A percentile compares a stretch with the other conserved stretches of the same genome.
Conservation (phyloP, 805 yeast species). For the Yarrowia sp. region DNA sequence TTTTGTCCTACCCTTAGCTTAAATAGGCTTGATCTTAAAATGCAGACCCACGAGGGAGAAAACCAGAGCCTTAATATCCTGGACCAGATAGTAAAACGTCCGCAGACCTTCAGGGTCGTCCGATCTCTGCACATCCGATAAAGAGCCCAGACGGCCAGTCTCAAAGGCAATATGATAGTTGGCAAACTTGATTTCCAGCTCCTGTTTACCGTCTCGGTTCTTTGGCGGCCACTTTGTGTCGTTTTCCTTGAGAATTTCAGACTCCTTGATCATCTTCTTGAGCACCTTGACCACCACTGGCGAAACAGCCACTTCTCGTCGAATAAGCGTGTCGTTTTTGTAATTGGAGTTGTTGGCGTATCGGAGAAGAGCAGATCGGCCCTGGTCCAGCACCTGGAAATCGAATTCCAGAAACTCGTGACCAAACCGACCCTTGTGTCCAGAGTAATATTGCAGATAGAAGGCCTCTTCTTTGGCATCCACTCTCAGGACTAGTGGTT, state of each 20-base stretch:
- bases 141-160: slow-evolving; percentile 44
- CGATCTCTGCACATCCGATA: slow-evolving; percentile 42
- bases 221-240: slow-evolving; percentile 46
- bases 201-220: slow-evolving; percentile 45
- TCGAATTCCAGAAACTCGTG: slow-evolving; percentile 49
- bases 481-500: slow-evolving; percentile 14
- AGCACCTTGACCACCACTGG: slow-evolving; percentile 41
- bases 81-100: slow-evolving; percentile 46
- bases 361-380: slow-evolving; percentile 39
- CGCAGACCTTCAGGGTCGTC: slow-evolving; percentile 48
- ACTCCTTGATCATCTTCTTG: slow-evolving; percentile 40
- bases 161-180: slow-evolving; percentile 40
- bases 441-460: slow-evolving; percentile 46
- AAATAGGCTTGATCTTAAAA: slow-evolving; percentile 41
- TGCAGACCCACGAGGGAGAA: slow-evolving; percentile 46
- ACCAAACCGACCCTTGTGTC: slow-evolving; percentile 47
- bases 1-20: not conserved
- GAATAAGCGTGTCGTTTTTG: slow-evolving; percentile 45
- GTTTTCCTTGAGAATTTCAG: slow-evolving; percentile 45
- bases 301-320: slow-evolving; percentile 43
- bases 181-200: slow-evolving; percentile 44
- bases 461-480: slow-evolving; percentile 36
- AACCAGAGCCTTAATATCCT: slow-evolving; percentile 46
- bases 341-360: slow-evolving; percentile 51
- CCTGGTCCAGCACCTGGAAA: slow-evolving; percentile 37